Evolutionary conservation across 2,329 filamentous ascomycete species (phyloP), one percentile per base, ranked within the genome.

Genomic region (Mollisia scopiformis): DNA sequence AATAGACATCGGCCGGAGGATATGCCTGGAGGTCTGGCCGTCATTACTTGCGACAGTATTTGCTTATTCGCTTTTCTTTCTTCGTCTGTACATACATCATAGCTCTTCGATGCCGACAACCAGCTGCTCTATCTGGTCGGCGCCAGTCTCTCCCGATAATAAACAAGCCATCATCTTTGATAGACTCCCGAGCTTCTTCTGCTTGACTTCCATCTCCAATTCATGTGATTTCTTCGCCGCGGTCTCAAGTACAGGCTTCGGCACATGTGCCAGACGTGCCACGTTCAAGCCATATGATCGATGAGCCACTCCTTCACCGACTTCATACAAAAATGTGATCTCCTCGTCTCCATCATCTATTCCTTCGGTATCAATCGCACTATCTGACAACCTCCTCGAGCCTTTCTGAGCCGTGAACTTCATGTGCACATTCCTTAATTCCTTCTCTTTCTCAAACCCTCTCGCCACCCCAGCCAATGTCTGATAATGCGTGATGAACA

Each of bases 401-500:
- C 41, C 52, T 33, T 54, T 56, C 27, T 41, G 39, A 21, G 75
- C 72, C 3, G 84, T 87, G 76, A 99, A 99, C 55, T 86, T 86
- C 94, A 99, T 98, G 74, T 99, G 95, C 50, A 97, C 91, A 74
- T 98, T 98, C 68, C 83, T 87, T 68, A 97, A 74, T 70, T 86
- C 89, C 1, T 76, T 74, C 2, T 83, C 81, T 6, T 80, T 75
- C 14, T 80, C 79, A 61, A 96, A 90, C 1, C 86, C 87, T 27
- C 87, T 84, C 10, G 88, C 89, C 64, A 96, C 83, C 50, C 80
- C 79, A 10, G 88, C 86, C 0, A 99, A 84, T 66, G 88, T 89
- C 77, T 99, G 95, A 75, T 99, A 99, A 77, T 99, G 95, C 3
- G 95, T 99, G 75, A 99, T 97, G 80, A 99, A 99, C 43, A 99